Conservation (phyloP, 768 basidiomycete species). For the Auricularia sp. region DNA sequence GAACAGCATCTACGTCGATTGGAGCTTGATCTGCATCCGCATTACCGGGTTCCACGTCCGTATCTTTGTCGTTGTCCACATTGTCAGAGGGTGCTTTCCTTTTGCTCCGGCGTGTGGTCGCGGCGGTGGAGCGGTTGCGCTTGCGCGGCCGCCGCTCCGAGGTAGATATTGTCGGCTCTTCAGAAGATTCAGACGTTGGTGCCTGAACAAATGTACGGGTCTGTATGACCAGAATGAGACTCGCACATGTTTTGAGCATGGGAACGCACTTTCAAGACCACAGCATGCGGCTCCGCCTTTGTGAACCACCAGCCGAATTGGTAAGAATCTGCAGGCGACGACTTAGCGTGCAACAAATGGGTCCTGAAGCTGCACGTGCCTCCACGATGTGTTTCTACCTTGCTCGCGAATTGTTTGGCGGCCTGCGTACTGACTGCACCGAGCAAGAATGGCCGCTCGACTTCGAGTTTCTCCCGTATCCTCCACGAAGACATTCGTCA, state of each 20-base stretch:
- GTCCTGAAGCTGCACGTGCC: not conserved
- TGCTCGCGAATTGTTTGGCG: not conserved
- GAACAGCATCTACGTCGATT: not conserved
- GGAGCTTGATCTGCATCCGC: not conserved
- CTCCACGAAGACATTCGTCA: not conserved
- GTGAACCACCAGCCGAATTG: constrained; percentile 89
- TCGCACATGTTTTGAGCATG: not conserved
- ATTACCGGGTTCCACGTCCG: not conserved
- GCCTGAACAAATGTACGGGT: not conserved
- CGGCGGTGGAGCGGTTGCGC: not conserved
- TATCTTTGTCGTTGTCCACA: not conserved
- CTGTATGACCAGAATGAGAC: not conserved
- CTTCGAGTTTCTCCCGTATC: not conserved
- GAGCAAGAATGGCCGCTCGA: not conserved
- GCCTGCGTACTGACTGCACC: not conserved
- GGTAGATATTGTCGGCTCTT: too few relatives aligned
- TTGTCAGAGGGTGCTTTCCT: not conserved
- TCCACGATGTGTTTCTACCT: not conserved
- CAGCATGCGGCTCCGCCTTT: constrained; percentile 69
- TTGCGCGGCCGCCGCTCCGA: not conserved
- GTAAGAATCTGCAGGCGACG: constrained; percentile 53
- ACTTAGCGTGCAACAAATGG: not conserved
- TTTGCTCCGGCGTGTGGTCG: not conserved
- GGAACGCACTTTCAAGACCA: constrained; percentile 64
- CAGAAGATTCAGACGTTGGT: not conserved